These are phyloP conservation scores for Kuraishia floccosa DNA, from an alignment of 805 yeast species.

Conservation along the genomic window DNA sequence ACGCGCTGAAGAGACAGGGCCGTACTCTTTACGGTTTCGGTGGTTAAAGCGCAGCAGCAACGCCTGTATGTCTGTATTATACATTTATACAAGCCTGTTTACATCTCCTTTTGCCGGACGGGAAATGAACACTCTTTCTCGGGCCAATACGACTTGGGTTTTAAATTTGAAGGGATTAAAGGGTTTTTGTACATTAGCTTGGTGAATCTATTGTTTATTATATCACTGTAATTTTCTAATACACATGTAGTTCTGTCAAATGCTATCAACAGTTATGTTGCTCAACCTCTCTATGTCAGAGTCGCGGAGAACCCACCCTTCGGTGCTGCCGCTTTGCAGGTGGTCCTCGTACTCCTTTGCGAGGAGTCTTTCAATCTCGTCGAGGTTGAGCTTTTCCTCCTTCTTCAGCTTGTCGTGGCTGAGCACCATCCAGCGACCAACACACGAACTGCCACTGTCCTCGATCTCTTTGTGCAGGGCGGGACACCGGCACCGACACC, in stretches of 20 bases:
- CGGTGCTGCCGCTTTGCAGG: slow-evolving; percentile 12
- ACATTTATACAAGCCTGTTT: neutral
- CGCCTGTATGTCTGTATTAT: neutral
- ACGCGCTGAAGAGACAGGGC: slow-evolving; percentile 99
- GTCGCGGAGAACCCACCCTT: slow-evolving; percentile 13
- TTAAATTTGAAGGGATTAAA: too few relatives aligned
- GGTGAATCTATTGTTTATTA: too few relatives aligned
- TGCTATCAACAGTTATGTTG: too few relatives aligned
- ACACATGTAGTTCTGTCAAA: too few relatives aligned
- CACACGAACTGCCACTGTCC: slow-evolving; percentile 39
- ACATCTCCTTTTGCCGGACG: neutral
- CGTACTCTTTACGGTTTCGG: slow-evolving; percentile 99
- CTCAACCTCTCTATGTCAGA: slow-evolving; percentile 8
- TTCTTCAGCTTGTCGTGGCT: slow-evolving; percentile 14
- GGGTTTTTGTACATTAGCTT: too few relatives aligned
- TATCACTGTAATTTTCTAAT: too few relatives aligned
- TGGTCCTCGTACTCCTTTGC: slow-evolving; percentile 10
- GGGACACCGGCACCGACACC: slow-evolving; percentile 85
- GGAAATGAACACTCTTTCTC: neutral
- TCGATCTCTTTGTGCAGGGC: slow-evolving; percentile 39
- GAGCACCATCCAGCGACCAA: slow-evolving; percentile 32
- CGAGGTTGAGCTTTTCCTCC: slow-evolving; percentile 13
- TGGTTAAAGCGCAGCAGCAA: slow-evolving; percentile 84
- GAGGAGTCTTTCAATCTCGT: slow-evolving; percentile 19
- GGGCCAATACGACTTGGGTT: too few relatives aligned